phyloP scores from a whole-genome alignment of 2,329 filamentous ascomycete genomes.

The Calcarisporium arbuscula region DNA sequence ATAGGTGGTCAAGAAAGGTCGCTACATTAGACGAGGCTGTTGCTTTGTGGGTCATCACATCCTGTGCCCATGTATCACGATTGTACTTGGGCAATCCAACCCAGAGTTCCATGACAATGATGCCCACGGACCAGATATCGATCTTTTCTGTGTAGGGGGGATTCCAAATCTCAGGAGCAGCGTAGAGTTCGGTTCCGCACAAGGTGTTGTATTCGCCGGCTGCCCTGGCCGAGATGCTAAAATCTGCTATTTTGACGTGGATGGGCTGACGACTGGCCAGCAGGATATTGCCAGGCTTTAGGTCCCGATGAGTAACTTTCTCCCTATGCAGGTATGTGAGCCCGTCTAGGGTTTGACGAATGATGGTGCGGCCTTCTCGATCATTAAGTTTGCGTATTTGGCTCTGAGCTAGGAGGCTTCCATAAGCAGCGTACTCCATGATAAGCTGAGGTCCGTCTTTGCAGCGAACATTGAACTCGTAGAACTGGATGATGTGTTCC shows the following conservation, averaged over 20 bases:
- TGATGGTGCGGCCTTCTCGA: not conserved
- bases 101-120: constrained; percentile 1
- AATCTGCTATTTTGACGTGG: constrained; percentile 4
- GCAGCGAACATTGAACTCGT: no score
- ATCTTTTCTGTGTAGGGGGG: constrained; percentile 1
- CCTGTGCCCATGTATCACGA: no score
- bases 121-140: constrained; percentile 4
- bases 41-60: no score
- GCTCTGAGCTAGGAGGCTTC: not conserved
- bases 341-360: not conserved
- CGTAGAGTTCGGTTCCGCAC: not conserved
- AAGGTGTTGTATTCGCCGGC: not conserved
- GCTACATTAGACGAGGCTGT: no score
- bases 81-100: not conserved
- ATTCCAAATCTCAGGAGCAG: not conserved
- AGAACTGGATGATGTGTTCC: no score
- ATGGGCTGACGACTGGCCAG: not conserved
- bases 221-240: not conserved
- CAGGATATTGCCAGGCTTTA: constrained; percentile 5
- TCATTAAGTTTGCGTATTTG: not conserved
- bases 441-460: no score
- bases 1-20: no score
- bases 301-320: not conserved
- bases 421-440: not conserved
- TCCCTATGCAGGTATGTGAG: not conserved